Base-by-base conservation (phyloP, 2,329 filamentous ascomycete genomes). In the Botrytis sinoallii region DNA sequence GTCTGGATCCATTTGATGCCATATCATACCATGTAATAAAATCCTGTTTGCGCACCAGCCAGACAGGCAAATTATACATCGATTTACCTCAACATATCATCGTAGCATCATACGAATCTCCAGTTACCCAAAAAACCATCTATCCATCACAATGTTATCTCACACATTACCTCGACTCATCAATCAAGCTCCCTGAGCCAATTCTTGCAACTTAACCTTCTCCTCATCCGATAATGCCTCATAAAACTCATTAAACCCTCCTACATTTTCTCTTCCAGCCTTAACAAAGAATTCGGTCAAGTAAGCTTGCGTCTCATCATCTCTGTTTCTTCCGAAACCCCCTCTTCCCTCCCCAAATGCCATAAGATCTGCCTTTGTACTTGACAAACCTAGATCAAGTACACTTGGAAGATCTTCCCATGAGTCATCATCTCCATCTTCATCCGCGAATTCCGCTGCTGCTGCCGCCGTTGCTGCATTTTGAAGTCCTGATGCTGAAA, bases 251-350 rank as follows among this genome's bases (percentile, higher is more conserved):
- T 82, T 81, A 74, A 84, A 84, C 12, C 80, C 80, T 8, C 79
- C 81, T 35, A 82, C 72, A 73, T 84, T 81, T 74, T 81, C 80
- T 12, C 76, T 75, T 3, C 78, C 77, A 22, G 79, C 80, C 22
- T 78, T 76, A 4, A 91, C 82, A 84, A 98, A 98, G 84, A 97
- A 98, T 22, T 95, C 90, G 1, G 90, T 87, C 65, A 98, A 85
- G 82, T 94, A 97, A 6, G 88, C 89, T 81, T 97, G 93, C 12
- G 95, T 97, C 85, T 97, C 94, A 80, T 98, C 94, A 81, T 98
- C 95, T 48, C 91, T 89, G 79, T 92, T 89, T 71, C 94, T 89
- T 78, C 84, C 84, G 64, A 83, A 80, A 72, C 82, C 83, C 4
- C 87, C 87, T 3, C 85, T 85, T 25, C 87, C 86, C 63, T 91